Evolutionary conservation across 495 filamentous ascomycete species (phyloP), one percentile per base, ranked within the genome.

Genomic region (Hyaloscypha finlandica): DNA sequence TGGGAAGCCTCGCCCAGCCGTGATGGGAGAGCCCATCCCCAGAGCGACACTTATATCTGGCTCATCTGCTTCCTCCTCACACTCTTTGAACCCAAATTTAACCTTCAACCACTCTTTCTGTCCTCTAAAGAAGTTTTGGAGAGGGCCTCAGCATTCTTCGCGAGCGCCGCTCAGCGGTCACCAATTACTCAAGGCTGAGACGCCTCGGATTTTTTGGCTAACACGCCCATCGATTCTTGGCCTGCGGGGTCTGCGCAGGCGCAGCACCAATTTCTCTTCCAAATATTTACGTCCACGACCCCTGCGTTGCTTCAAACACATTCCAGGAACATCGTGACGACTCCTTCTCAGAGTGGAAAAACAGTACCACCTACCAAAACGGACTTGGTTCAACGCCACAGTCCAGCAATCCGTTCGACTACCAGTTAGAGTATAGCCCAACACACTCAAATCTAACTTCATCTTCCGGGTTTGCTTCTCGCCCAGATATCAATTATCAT

Each of bases 251-350:
- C 42, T 48, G 42, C 42, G 42, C 42, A 48, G 42, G 42, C 42
- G 42, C 42, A 48, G 42, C 42, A 48, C 42, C 42, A 48, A 48
- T 48, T 48, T 48, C 42, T 19, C 42, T 48, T 4, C 42, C 16
- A 48, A 16, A 16, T 48, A 4, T 19, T 19, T 48, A 48, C 42
- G 11, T 48, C 42, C 42, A 48, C 42, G 42, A 48, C 42, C 42
- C 42, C 42, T 48, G 42, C 42, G 42, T 48, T 48, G 42, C 42
- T 48, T 48, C 42, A 48, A 48, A 48, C 42, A 48, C 42, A 48
- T 48, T 48, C 42, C 42, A 48, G 42, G 42, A 48, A 14, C 16
- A 16, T 48, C 42, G 42, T 48, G 42, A 48, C 42, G 16, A 48
- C 42, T 48, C 42, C 42, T 19, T 48, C 4, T 19, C 42, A 48